phyloP scores from a whole-genome alignment of 2,329 filamentous ascomycete genomes.

The Aplosporella prunicola region DNA sequence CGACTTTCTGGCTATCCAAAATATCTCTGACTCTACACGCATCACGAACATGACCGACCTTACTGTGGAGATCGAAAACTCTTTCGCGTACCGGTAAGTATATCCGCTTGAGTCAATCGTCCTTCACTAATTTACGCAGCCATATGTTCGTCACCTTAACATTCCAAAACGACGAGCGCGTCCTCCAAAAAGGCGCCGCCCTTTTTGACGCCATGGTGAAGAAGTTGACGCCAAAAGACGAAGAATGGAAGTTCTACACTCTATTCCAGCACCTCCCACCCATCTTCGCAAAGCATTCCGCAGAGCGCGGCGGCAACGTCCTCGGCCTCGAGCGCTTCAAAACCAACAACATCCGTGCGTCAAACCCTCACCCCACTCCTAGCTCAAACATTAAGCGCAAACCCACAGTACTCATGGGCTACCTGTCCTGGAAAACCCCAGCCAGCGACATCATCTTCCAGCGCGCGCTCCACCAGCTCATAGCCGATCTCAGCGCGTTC shows the following conservation, averaged over 20 bases:
- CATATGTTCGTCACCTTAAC: slow-evolving; percentile 16
- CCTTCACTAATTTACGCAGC: slow-evolving; percentile 9
- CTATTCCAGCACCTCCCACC: slow-evolving; percentile 13
- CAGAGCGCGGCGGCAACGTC: slow-evolving; percentile 12
- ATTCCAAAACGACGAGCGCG: slow-evolving; percentile 23
- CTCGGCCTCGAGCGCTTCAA: slow-evolving; percentile 15
- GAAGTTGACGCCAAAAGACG: slow-evolving; percentile 16
- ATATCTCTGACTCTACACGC: slow-evolving; percentile 16
- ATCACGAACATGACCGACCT: slow-evolving; percentile 20
- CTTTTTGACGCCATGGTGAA: slow-evolving; percentile 32
- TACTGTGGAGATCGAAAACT: slow-evolving; percentile 13
- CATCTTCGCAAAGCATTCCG: slow-evolving; percentile 4
- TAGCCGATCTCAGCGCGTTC: background rate
- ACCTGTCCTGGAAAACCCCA: background rate
- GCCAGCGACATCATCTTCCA: background rate
- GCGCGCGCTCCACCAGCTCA: background rate
- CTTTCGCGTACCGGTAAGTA: background rate
- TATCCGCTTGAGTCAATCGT: background rate
- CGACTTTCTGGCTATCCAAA: slow-evolving; percentile 19
- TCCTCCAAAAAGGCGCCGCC: slow-evolving; percentile 29
- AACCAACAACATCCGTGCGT: slow-evolving; percentile 11
- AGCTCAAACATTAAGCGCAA: background rate
- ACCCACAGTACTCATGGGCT: background rate
- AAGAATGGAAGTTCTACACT: slow-evolving; percentile 12
- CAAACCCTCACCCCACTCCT: background rate